Base-by-base conservation (phyloP, 768 basidiomycete genomes). In the Symmetrospora coprosmae region DNA sequence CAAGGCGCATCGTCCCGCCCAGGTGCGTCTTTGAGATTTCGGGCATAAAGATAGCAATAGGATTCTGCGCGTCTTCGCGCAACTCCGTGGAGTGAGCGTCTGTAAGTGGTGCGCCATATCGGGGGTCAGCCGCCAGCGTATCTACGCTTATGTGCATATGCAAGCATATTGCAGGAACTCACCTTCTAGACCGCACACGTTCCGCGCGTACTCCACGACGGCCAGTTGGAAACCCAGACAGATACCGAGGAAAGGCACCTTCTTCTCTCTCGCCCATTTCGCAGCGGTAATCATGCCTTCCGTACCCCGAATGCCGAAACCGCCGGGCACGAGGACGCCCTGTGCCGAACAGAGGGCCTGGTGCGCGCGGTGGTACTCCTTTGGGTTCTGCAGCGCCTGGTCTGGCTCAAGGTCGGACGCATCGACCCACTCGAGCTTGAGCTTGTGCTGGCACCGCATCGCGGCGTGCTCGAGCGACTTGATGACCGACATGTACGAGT, bases 1-100 rank as follows among this genome's bases (percentile, higher is more conserved):
- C 94, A n/a, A 96, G 80, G 13, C 94, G 84, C 94, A 99, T 99
- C n/a, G 92, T 99, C 21, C 94, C 94, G 50, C 94, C 94, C 81
- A 97, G 88, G 65, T 97, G 90, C 13, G 91, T 96, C 71, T 84
- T 85, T 11, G 89, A 94, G 67, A 99, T 87, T 72, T 99, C 94
- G 17, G 94, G 94, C 94, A 99, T 99, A 79, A 91, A 97, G 66
- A 97, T 78, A 73, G 96, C 77, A 58, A 90, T 78, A 1, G 85
- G 86, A 33, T 70, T 38, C 14, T 61, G 52, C 9, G 71, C 70
- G 8, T 67, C 59, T 2, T 79, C 69, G 38, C 78, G 73, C 66
- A 97, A 86, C 73, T 99, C 92, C 30, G 81, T 74, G 2, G 92
- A 97, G 46, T 82, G 85, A 4, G 92, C 89, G 58, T 81, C 88